Evolutionary conservation across 345 rosid genomes (phyloP).

Genomic region (Luvunga scandens): DNA sequence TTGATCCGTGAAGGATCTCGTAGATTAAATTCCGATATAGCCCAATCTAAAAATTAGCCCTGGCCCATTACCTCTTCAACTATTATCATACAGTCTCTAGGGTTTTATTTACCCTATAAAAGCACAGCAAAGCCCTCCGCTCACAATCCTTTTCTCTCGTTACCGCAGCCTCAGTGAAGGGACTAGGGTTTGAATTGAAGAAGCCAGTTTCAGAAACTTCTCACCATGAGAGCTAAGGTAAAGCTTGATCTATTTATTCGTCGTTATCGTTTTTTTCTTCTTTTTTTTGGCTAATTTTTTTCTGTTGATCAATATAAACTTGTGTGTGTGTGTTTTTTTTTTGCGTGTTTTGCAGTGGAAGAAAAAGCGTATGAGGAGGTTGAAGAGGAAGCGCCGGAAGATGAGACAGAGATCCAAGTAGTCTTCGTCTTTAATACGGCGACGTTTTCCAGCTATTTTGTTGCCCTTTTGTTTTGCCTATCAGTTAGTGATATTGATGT

Average conservation of each 20-base stretch:
- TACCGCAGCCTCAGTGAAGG: constrained; percentile 15
- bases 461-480: constrained; percentile 3
- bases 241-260: neutral
- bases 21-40: neutral
- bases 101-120: constrained; percentile 22
- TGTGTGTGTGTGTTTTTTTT: constrained; percentile 1
- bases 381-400: constrained; percentile 99
- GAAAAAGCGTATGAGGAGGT: constrained; percentile 99
- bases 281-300: neutral
- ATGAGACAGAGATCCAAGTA: constrained; percentile 99
- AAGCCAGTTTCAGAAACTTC: neutral
- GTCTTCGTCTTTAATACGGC: constrained; percentile 7
- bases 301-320: neutral
- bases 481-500: neutral
- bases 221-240: constrained; percentile 91
- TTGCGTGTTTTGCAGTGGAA: constrained; percentile 62
- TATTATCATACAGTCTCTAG: constrained; percentile 4
- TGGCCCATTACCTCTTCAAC: neutral
- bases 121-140: neutral
- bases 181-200: constrained; percentile 20
- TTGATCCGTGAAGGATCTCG: neutral
- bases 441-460: neutral
- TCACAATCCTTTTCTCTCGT: neutral
- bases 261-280: neutral
- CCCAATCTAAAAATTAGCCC: neutral